phyloP scores from a whole-genome alignment of 2,329 filamentous ascomycete genomes.

The Fusarium brevicatenulatum region DNA sequence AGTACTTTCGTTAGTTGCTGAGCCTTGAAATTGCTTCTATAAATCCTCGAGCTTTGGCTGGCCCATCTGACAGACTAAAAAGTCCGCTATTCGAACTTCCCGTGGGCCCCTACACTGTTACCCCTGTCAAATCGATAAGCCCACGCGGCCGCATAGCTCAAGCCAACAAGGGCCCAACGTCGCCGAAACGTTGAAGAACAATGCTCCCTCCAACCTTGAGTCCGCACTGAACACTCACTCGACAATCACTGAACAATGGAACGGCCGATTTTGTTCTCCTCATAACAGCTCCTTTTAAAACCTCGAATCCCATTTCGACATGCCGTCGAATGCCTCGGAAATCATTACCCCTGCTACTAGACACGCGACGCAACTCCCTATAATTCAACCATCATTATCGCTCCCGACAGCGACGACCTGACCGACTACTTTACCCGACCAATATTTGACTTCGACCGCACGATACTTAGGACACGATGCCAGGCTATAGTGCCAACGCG shows the following conservation, averaged over 20 bases:
- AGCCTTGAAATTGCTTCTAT: conserved; percentile 2
- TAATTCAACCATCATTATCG: conserved; percentile 23
- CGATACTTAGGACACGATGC: conserved; percentile 44
- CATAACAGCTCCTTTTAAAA: conserved; percentile 28
- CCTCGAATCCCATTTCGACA: conserved; percentile 24
- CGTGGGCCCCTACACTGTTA: conserved; percentile 7
- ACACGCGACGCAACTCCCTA: conserved; percentile 45
- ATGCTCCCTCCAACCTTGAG: conserved; percentile 21
- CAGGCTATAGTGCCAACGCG: conserved; percentile 54
- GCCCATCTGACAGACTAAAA: not conserved
- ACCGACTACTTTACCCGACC: conserved; percentile 9
- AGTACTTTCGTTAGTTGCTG: not conserved
- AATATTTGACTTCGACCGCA: conserved; percentile 18
- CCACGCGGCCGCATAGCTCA: conserved; percentile 2
- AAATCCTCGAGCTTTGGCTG: not conserved
- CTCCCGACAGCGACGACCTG: conserved; percentile 15
- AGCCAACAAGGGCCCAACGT: conserved; percentile 21
- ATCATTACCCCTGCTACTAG: conserved; percentile 26
- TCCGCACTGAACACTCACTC: conserved; percentile 30
- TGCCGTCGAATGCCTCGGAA: conserved; percentile 31
- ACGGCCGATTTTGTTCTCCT: conserved; percentile 13
- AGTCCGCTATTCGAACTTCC: conserved; percentile 15
- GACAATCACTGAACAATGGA: conserved; percentile 28
- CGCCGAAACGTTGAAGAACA: conserved; percentile 36
- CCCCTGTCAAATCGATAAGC: conserved; percentile 44